Base-by-base conservation (phyloP, 192 early-diverging fungal genomes). In the Backusella macrospora region DNA sequence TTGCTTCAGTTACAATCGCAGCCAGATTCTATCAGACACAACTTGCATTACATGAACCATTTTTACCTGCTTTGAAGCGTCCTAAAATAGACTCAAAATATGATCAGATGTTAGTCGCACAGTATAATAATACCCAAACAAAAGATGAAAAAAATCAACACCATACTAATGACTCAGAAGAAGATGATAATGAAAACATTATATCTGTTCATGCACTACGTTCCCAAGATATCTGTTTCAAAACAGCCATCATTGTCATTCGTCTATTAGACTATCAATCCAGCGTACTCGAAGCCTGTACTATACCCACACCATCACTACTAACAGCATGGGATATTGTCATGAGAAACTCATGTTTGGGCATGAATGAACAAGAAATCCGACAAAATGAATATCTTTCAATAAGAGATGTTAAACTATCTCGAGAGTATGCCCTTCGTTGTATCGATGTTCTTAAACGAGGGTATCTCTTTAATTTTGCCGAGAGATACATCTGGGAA, bases 311-410 rank as follows among this genome's bases (percentile, higher is more conserved):
- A 21, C 63, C 75, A 18, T 52, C 43, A 3, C 46, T 76, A 13
- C 0, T 65, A 13, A 34, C 44, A 38, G 70, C 70, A 43, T 76
- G 75, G 75, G 75, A 76, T 59, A 66, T 72, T 2, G 63, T 66
- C 1, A 42, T 76, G 39, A 38, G 70, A 34, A 76, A 76, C 39
- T 26, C 75, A 3, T 71, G 66, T 2, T 14, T 76, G 23, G 74
- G 74, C 21, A 68, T 70, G 39, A 26, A 59, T 15, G 40, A 48
- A 1, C 10, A 37, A 8, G 70, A 72, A 4, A 45, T 59, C 18
- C 12, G 37, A 26, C 37, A 63, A 6, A 48, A 49, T 34, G 63
- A 45, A 10, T 44, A 48, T 8, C 4, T 76, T 0, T 18, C 63
- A 2, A n/a, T 39, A 8, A 29, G 49, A 3, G 65, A 65, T 0